These are phyloP conservation scores for Erysimum cheiranthoides DNA, from an alignment of 345 rosid genomes.

Conservation along the genomic window DNA sequence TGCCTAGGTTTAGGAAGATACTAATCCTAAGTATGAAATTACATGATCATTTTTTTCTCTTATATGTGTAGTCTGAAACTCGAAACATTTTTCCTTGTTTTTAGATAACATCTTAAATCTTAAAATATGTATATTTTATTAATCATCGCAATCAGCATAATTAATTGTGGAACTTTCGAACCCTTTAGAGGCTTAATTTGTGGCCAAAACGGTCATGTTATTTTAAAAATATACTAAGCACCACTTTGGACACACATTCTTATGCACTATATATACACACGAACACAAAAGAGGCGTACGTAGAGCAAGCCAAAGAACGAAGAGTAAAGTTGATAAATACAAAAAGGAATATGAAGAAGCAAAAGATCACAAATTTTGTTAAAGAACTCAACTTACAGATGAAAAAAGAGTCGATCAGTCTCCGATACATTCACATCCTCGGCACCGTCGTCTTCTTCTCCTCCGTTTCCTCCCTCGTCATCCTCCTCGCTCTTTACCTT, in stretches of 20 bases:
- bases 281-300: neutral
- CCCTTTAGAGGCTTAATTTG: neutral
- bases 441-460: conserved; percentile 42
- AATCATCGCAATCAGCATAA: neutral
- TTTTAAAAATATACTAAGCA: neutral
- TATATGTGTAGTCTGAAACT: neutral
- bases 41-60: neutral
- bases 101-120: neutral
- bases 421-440: conserved; percentile 39
- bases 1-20: conserved; percentile 12
- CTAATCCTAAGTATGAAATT: neutral
- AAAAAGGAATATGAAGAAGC: conserved; percentile 25
- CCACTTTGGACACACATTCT: neutral
- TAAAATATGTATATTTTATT: neutral
- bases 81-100: neutral
- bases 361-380: conserved; percentile 28
- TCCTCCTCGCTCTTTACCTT: conserved; percentile 42
- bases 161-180: neutral
- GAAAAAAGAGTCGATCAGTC: conserved; percentile 33
- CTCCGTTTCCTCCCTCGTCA: conserved; percentile 38
- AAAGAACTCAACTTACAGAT: conserved; percentile 32
- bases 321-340: neutral
- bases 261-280: neutral
- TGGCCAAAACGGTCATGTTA: conserved; percentile 19
- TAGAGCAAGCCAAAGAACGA: neutral